Evolutionary conservation across 768 basidiomycete species (phyloP), one percentile per base, ranked within the genome.

Genomic region (Pleurotus djamor): DNA sequence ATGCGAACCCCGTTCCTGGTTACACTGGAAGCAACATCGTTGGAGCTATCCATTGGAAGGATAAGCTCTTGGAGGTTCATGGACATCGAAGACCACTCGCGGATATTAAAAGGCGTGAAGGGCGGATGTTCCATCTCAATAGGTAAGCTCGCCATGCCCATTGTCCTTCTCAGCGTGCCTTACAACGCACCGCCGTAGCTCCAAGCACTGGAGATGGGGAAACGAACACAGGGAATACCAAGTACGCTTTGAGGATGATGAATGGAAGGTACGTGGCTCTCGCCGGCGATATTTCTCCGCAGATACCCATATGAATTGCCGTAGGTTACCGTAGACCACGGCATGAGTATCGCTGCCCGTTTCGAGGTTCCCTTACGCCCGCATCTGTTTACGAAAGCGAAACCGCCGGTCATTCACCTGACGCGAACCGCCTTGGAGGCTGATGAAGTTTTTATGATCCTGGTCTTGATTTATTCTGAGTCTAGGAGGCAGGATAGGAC

Each of bases 11-110:
- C 2, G 67, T 69, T 0, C 66, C 65, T 1, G 74, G 74, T 12
- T 60, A 72, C 6, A 61, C 74, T 4, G 65, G 7, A 16, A 35
- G 41, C 28, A 32, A 34, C 10, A 37, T 49, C 21, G 80, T 80
- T 5, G 83, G 79, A 2, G 73, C 72, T 5, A 81, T 84, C 43
- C 72, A 80, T 59, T 84, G 83, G 82, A 72, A 72, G 58, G 80
- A 82, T 47, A 79, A 79, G 66, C 67, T 69, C 7, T 73, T 84
- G 32, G 81, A 83, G 65, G 69, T 83, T 6, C 64, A 69, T 47
- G 81, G 81, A 0, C 71, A 74, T 43, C 73, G 70, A 60, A 78
- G 75, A 61, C 66, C 67, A 38, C 60, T 82, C 45, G 57, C 69
- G 4, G 80, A 81, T 44, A 63, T 83, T 33, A 75, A 77, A 61